Percentiles rank a stretch among this genome's conserved stretches.
phyloP scores from a whole-genome alignment of 257 asterid genomes.

The Cordia subcordata region DNA sequence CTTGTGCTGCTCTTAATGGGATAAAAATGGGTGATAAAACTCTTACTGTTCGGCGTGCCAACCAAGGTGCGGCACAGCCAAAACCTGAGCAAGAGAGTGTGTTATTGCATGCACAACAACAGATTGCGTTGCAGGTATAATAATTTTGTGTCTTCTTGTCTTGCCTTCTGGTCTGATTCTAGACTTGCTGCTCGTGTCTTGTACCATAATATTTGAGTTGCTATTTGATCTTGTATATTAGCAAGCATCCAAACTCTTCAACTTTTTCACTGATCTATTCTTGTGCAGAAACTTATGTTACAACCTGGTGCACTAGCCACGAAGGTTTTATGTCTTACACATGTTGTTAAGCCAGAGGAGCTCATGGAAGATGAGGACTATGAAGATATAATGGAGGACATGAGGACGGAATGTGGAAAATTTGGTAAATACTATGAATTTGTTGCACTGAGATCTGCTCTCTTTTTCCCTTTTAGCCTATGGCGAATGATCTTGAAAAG shows the following conservation, averaged over 20 bases:
- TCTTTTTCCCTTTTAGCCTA: background rate
- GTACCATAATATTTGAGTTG: background rate
- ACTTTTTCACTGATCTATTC: background rate
- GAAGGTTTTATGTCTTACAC: constrained; percentile 77
- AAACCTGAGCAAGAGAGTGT: constrained; percentile 97
- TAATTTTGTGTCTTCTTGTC: constrained; percentile 3
- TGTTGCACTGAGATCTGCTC: background rate
- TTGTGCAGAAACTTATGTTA: constrained; percentile 64
- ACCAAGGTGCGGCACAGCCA: constrained; percentile 79
- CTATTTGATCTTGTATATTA: background rate
- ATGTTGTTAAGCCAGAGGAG: constrained; percentile 66
- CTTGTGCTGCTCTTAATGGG: constrained; percentile 98
- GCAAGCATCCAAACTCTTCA: background rate
- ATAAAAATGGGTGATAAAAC: constrained; percentile 98
- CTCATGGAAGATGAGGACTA: constrained; percentile 73
- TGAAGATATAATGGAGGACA: constrained; percentile 81
- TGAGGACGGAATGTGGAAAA: constrained; percentile 84
- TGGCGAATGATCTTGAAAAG: background rate
- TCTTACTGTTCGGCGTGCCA: constrained; percentile 94
- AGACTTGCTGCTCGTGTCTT: background rate
- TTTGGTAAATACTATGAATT: constrained; percentile 26
- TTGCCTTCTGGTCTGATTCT: constrained; percentile 2
- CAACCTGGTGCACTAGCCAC: constrained; percentile 58
- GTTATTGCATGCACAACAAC: constrained; percentile 90
- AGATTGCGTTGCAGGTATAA: constrained; percentile 81